Percentiles rank a stretch among this genome's conserved stretches.
phyloP scores from a whole-genome alignment of 2,329 filamentous ascomycete species.

The Aspergillus fructus region DNA sequence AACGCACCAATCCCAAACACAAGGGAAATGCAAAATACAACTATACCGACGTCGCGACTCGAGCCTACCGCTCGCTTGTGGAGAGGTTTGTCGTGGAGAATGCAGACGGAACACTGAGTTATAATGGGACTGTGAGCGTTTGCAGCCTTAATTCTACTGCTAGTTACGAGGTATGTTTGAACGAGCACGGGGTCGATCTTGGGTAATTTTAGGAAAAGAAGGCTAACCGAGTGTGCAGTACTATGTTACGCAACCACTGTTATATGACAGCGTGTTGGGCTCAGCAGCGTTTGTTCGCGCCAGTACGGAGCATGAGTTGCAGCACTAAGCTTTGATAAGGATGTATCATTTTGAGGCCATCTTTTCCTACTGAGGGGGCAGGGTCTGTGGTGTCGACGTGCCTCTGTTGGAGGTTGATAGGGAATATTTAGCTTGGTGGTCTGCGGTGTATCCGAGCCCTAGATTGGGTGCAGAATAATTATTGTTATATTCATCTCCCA shows the following conservation, averaged over 20 bases:
- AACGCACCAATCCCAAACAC: background rate
- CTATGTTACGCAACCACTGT: conserved; percentile 24
- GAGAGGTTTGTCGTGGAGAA: conserved; percentile 49
- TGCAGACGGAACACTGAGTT: conserved; percentile 51
- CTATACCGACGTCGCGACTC: conserved; percentile 41
- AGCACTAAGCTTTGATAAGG: background rate
- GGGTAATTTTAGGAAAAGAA: background rate
- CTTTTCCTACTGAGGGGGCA: background rate
- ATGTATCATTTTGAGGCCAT: background rate
- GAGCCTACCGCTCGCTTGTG: conserved; percentile 47
- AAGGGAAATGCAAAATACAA: background rate
- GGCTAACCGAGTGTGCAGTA: conserved; percentile 18
- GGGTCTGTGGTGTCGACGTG: background rate
- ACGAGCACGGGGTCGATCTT: background rate
- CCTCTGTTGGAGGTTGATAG: too few relatives aligned
- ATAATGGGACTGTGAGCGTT: conserved; percentile 54
- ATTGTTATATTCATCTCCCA: too few relatives aligned
- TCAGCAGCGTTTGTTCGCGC: conserved; percentile 27
- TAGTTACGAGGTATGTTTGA: conserved; percentile 48
- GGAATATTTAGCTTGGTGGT: too few relatives aligned
- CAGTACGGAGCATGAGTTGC: conserved; percentile 26
- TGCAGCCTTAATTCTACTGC: conserved; percentile 51
- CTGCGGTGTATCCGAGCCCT: too few relatives aligned
- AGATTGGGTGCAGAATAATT: too few relatives aligned
- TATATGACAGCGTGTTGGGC: conserved; percentile 27